Conservation (phyloP, 192 early-diverging fungal genomes). For the Coemansia sp. region DNA sequence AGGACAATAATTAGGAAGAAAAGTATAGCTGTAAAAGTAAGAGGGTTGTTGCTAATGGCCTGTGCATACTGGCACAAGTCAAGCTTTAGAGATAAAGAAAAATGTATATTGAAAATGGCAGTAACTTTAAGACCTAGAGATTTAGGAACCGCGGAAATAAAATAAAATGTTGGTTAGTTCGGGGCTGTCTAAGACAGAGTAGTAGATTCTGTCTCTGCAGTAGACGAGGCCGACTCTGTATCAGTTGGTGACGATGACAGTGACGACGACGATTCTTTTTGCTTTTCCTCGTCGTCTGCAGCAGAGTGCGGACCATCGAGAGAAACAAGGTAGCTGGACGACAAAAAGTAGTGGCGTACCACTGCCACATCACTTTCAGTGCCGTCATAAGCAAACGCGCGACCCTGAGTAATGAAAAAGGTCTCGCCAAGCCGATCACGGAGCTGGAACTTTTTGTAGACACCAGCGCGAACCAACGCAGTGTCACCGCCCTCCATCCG, state of each 20-base stretch:
- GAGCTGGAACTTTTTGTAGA: conserved; percentile 42
- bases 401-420: conserved; percentile 22
- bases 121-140: neutral
- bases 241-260: neutral
- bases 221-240: conserved; percentile 4
- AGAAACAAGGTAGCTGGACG: conserved; percentile 44
- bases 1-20: neutral
- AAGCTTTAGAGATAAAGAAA: neutral
- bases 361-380: conserved; percentile 6
- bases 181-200: neutral
- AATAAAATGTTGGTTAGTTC: neutral
- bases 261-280: neutral
- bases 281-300: neutral
- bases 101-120: neutral
- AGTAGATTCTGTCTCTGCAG: conserved; percentile 3
- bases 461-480: conserved; percentile 34
- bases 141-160: neutral
- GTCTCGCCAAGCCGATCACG: conserved; percentile 40
- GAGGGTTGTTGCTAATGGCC: neutral
- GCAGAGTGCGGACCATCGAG: conserved; percentile 18
- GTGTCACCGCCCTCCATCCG: conserved; percentile 16
- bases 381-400: conserved; percentile 34
- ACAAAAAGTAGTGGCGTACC: conserved; percentile 39
- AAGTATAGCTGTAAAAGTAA: neutral
- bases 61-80: neutral